Percentiles rank a stretch among this genome's conserved stretches.
Evolutionary conservation across 2,329 filamentous ascomycete species (phyloP).

Genomic region (Penicillium capsulatum): DNA sequence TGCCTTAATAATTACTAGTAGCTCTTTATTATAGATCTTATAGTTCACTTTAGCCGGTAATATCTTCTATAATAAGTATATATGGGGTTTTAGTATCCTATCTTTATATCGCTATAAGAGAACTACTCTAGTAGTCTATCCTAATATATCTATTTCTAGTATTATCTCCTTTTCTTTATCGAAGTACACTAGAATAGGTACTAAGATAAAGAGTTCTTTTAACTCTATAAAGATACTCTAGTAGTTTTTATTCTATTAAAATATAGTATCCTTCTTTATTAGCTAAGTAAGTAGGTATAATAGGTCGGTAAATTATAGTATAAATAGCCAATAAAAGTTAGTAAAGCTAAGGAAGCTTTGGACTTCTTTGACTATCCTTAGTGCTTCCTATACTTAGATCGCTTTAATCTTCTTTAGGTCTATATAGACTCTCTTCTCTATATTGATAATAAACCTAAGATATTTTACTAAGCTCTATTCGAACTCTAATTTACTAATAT

Average conservation of each 20-base stretch:
- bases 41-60: slow-evolving; percentile 1
- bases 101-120: slow-evolving; percentile 2
- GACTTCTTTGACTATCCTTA: slow-evolving; percentile 2
- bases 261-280: slow-evolving; percentile 1
- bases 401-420: slow-evolving; percentile 16
- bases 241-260: slow-evolving; percentile 1
- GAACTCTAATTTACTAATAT: slow-evolving; percentile 2
- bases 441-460: slow-evolving; percentile 2
- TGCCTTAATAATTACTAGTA: slow-evolving; percentile 2
- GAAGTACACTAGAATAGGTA: slow-evolving; percentile 3
- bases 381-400: slow-evolving; percentile 9
- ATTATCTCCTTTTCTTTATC: neutral
- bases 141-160: slow-evolving; percentile 1
- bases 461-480: slow-evolving; percentile 2
- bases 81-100: neutral
- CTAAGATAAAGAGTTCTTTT: slow-evolving; percentile 5
- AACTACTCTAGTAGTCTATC: slow-evolving; percentile 1
- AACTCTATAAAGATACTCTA: neutral
- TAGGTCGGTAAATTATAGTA: neutral
- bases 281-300: slow-evolving; percentile 1
- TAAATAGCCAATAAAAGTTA: slow-evolving; percentile 5
- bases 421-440: slow-evolving; percentile 13
- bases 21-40: slow-evolving; percentile 6
- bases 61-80: slow-evolving; percentile 4
- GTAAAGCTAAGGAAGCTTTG: slow-evolving; percentile 3